Base-by-base conservation (phyloP, 139 green algal genomes). In the Tetraselmis chui region DNA sequence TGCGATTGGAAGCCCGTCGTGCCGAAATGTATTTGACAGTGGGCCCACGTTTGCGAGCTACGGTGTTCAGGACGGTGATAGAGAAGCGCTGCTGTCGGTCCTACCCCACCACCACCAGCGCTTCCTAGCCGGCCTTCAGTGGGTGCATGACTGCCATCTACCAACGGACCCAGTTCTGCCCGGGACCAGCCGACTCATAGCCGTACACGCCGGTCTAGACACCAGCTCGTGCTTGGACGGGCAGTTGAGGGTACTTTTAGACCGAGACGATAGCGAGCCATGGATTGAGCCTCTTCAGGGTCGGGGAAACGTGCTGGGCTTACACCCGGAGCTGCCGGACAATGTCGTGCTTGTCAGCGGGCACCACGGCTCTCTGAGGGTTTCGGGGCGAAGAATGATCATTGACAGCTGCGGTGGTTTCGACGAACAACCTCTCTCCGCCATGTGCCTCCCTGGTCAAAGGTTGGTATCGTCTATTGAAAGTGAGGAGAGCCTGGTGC, bases 171-270 rank as follows among this genome's bases (percentile, higher is more conserved):
- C 77, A 11, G 1, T 1, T 58, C 30, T 25, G 25, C 29, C 75
- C 28, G 0, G 32, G 28, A n/a, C 45, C 28, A 2, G 25, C 31
- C 81, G 81, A 67, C 59, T 88, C 23, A 86, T 88, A 31, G 85
- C 85, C 1, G 85, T 88, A 29, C 85, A 88, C 58, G 85, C 85
- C 22, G 85, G 85, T 26, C 74, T 88, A 5, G 82, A 84, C 28
- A 23, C n/a, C 31, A 77, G 26, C 76, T 27, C n/a, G 28, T 29
- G 45, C 11, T 5, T 87, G 1, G 76, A 75, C 2, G 32, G 81
- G n/a, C 85, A 87, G 29, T 26, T 88, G 0, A 28, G 28, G 11
- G 31, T 32, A 28, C 28, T 88, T 2, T 29, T 28, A 0, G 1
- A 22, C 27, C 59, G 82, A 1, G 82, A 88, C 11, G 32, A 59